These are phyloP conservation scores for Zygosaccharomyces rouxii DNA, from an alignment of 805 yeast species.

Conservation along the genomic window DNA sequence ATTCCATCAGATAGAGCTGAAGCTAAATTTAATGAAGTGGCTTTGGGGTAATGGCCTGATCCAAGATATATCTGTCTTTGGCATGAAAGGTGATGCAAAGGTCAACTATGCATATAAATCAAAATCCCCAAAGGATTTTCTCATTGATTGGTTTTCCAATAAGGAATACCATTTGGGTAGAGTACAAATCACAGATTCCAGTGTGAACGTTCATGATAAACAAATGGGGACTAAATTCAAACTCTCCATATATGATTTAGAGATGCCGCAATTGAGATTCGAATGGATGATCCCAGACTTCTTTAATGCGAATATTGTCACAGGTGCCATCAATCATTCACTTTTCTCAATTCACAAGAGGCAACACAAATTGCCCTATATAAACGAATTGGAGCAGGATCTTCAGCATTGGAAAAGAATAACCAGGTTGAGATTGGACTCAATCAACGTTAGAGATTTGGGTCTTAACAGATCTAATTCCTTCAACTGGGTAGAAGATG, in stretches of 20 bases:
- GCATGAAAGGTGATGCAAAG: constrained; percentile 71
- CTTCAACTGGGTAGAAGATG: constrained; percentile 69
- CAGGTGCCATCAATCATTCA: constrained; percentile 72
- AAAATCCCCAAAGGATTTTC: constrained; percentile 16
- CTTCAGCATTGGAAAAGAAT: constrained; percentile 46
- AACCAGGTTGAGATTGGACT: constrained; percentile 43
- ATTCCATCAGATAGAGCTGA: constrained; percentile 73
- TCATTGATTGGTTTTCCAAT: constrained; percentile 34
- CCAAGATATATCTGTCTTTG: constrained; percentile 71
- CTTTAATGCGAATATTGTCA: constrained; percentile 62
- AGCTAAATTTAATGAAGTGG: constrained; percentile 82
- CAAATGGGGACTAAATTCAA: constrained; percentile 28
- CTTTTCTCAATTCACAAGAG: constrained; percentile 73
- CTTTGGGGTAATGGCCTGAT: constrained; percentile 79
- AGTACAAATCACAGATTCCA: constrained; percentile 38
- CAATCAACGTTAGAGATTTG: constrained; percentile 37
- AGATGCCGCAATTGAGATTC: constrained; percentile 55
- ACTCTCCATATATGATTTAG: constrained; percentile 60
- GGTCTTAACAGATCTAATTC: constrained; percentile 38
- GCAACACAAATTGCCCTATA: constrained; percentile 52
- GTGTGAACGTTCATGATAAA: constrained; percentile 25
- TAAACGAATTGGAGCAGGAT: constrained; percentile 37
- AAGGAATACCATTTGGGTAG: constrained; percentile 41
- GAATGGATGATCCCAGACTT: constrained; percentile 59
- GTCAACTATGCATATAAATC: constrained; percentile 47